Evolutionary conservation across 441 rosid genomes (phyloP), one percentile per base, ranked within the genome.

Genomic region (Arabidopsis hybrid): DNA sequence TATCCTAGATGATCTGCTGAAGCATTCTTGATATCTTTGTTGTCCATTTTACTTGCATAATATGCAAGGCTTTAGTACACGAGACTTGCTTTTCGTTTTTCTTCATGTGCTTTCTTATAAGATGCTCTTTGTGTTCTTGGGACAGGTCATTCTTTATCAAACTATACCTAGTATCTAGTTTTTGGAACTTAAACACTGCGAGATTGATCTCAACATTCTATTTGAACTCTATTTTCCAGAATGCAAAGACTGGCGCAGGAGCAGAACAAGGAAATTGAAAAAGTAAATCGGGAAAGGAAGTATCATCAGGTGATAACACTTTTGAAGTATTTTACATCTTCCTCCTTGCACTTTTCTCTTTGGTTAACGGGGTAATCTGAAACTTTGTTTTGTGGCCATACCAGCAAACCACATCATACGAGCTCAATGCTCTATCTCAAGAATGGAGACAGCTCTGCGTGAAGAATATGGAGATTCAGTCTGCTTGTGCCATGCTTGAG

Each of bases 241-340:
- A 80, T 89, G 89, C 91, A 88, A 72, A 92, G 86, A 76, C 77
- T 89, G 76, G 93, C 91, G 49, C 81, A 78, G 80, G 90, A 90
- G 75, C 94, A 92, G 75, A 86, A 89, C 81, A 91, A 86, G 60
- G 84, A 86, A 76, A 95, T 92, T 64, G 99, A 89, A 81, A 79
- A 84, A n/a, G 97, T 95, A 62, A 95, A 92, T 56, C 97, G 96
- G 49, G 97, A 90, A 79, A 89, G 99, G 77, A 95, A 92, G 73
- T 89, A 83, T 78, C 97, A 95, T 80, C 99, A 95, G 97, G 99
- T 92, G 52, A 81, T 73, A 51, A 67, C 16, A 74, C 62, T 55
- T 64, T 17, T 35, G 13, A 31, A 46, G 34, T 38, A 49, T 58
- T 14, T 50, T 12, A 14, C 46, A 39, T 8, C 60, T 12, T 21